phyloP scores from a whole-genome alignment of 1,284 basidiomycete species.

The Melampsora americana region DNA sequence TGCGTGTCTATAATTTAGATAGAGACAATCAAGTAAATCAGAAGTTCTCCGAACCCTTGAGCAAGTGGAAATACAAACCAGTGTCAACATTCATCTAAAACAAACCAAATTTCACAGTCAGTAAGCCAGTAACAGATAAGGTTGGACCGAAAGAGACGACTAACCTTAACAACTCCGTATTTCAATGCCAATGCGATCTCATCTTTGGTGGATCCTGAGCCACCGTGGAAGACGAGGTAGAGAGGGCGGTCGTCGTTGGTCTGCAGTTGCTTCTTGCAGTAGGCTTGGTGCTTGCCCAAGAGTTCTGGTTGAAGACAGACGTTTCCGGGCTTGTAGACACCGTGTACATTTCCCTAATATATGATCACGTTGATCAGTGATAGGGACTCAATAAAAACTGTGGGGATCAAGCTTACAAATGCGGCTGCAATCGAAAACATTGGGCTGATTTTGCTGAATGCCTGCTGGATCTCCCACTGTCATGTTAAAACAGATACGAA shows the following conservation, averaged over 20 bases:
- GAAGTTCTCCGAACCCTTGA: not conserved
- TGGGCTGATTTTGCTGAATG: slow-evolving; percentile 77
- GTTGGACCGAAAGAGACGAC: slow-evolving; percentile 51
- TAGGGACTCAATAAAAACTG: not conserved
- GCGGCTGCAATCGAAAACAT: slow-evolving; percentile 95
- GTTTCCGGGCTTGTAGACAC: slow-evolving; percentile 89
- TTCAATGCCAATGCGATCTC: slow-evolving; percentile 90
- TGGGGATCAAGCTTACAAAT: slow-evolving; percentile 58
- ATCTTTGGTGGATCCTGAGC: slow-evolving; percentile 93
- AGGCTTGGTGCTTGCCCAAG: slow-evolving; percentile 84
- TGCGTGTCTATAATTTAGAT: slow-evolving; percentile 65
- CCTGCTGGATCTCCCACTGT: slow-evolving; percentile 76
- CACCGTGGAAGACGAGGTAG: slow-evolving; percentile 99
- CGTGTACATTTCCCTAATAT: slow-evolving; percentile 77
- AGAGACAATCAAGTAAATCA: not conserved
- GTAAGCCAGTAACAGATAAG: not conserved
- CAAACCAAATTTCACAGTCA: not conserved
- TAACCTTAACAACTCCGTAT: slow-evolving; percentile 96
- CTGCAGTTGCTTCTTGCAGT: slow-evolving; percentile 70
- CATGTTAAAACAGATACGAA: not conserved
- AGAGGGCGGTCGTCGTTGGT: slow-evolving; percentile 71
- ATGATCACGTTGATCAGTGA: not conserved
- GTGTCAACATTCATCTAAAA: slow-evolving; percentile 44
- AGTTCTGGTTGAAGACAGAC: slow-evolving; percentile 88
- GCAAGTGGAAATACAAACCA: slow-evolving; percentile 11